Conservation (phyloP, 345 rosid genomes). For the Salix arbutifolia region DNA sequence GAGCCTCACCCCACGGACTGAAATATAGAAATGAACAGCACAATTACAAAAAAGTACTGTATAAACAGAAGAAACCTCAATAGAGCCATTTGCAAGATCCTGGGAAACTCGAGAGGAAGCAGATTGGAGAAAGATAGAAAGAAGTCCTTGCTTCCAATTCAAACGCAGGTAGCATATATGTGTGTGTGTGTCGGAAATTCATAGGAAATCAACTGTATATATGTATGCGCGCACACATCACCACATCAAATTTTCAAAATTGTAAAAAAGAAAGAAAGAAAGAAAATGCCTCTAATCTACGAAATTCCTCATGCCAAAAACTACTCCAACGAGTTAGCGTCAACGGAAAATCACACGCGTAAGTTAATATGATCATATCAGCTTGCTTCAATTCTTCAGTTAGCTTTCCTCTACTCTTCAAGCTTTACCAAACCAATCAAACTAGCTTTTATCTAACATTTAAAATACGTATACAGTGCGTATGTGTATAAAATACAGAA, state of each 20-base stretch:
- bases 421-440: slow-evolving; percentile 24
- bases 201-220: no score
- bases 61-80: neutral
- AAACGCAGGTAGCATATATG: slow-evolving; percentile 1
- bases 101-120: neutral
- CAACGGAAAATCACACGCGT: slow-evolving; percentile 63
- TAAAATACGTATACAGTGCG: neutral
- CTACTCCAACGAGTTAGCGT: slow-evolving; percentile 58
- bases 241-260: neutral
- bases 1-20: slow-evolving; percentile 72
- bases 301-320: slow-evolving; percentile 81
- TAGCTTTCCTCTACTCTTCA: slow-evolving; percentile 67
- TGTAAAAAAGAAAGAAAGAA: neutral
- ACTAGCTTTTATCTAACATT: neutral
- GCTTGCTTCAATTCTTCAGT: slow-evolving; percentile 69
- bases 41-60: slow-evolving; percentile 6
- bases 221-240: no score
- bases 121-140: neutral
- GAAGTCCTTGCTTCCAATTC: neutral
- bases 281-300: slow-evolving; percentile 51
- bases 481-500: neutral
- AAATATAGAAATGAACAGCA: slow-evolving; percentile 23
- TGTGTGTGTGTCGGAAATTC: no score
- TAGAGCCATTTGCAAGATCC: slow-evolving; percentile 3
- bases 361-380: slow-evolving; percentile 68